A percentile compares a stretch with the other conserved stretches of the same genome.
These are phyloP conservation scores for Suaeda aralocaspica DNA, from an alignment of 148 eudicot genomes.

Conservation along the genomic window DNA sequence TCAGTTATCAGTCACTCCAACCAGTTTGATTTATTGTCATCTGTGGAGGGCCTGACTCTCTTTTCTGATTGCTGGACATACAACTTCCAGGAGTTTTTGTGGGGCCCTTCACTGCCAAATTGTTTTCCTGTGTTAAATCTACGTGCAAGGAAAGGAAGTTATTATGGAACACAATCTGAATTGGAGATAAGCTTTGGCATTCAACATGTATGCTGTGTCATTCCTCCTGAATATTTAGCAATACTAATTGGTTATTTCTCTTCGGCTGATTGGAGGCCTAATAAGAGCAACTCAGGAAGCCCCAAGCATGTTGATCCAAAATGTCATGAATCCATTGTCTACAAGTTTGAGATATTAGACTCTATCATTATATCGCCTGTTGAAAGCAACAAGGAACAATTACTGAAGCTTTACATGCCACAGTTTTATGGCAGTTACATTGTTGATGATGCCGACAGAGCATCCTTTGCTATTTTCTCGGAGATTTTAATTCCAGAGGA, in stretches of 20 bases:
- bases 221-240: constrained; percentile 74
- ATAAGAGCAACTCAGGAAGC: constrained; percentile 22
- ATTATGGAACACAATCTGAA: constrained; percentile 29
- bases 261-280: constrained; percentile 59
- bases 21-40: constrained; percentile 57
- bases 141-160: constrained; percentile 41
- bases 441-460: constrained; percentile 34
- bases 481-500: constrained; percentile 46
- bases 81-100: constrained; percentile 45
- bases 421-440: constrained; percentile 55
- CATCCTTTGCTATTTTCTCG: constrained; percentile 38
- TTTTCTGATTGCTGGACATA: constrained; percentile 58
- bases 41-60: constrained; percentile 55
- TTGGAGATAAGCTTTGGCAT: constrained; percentile 58
- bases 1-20: constrained; percentile 36
- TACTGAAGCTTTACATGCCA: constrained; percentile 60
- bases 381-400: constrained; percentile 34
- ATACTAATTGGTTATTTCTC: constrained; percentile 78
- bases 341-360: constrained; percentile 66
- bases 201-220: constrained; percentile 76
- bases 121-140: constrained; percentile 59
- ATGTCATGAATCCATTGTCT: constrained; percentile 24
- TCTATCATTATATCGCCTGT: constrained; percentile 58
- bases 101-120: constrained; percentile 65
- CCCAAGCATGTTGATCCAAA: constrained; percentile 21